Evolutionary conservation across 345 rosid species (phyloP).

Genomic region (Pistacia integerrima): DNA sequence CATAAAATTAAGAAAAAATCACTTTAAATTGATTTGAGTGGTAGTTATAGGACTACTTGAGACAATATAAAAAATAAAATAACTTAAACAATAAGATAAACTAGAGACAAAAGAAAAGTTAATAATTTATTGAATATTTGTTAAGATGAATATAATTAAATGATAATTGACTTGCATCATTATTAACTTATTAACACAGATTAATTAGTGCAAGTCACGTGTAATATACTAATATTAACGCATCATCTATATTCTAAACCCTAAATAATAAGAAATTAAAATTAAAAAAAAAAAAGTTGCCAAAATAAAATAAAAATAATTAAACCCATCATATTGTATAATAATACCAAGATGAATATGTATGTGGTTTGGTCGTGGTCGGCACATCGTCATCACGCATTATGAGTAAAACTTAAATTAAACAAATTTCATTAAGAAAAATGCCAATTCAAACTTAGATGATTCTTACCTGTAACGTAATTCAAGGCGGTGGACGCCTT

Average conservation of each 20-base stretch:
- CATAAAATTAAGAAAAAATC: too few relatives aligned
- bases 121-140: too few relatives aligned
- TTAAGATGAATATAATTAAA: too few relatives aligned
- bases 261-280: too few relatives aligned
- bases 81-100: too few relatives aligned
- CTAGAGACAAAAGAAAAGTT: too few relatives aligned
- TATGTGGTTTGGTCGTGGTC: conserved; percentile 26
- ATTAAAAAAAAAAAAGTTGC: too few relatives aligned
- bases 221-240: neutral
- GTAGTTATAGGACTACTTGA: too few relatives aligned
- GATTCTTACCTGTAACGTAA: conserved; percentile 58
- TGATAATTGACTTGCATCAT: neutral
- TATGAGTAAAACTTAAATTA: neutral
- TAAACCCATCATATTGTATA: neutral
- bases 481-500: conserved; percentile 49
- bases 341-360: too few relatives aligned
- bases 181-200: neutral
- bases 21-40: too few relatives aligned
- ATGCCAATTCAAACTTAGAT: neutral
- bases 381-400: conserved; percentile 15
- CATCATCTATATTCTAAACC: neutral
- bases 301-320: neutral
- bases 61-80: too few relatives aligned
- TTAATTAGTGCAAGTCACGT: neutral
- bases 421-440: neutral